Percentiles rank a stretch among this genome's conserved stretches.
Conservation (phyloP, 345 rosid genomes). For the Moricandia arvensis region DNA sequence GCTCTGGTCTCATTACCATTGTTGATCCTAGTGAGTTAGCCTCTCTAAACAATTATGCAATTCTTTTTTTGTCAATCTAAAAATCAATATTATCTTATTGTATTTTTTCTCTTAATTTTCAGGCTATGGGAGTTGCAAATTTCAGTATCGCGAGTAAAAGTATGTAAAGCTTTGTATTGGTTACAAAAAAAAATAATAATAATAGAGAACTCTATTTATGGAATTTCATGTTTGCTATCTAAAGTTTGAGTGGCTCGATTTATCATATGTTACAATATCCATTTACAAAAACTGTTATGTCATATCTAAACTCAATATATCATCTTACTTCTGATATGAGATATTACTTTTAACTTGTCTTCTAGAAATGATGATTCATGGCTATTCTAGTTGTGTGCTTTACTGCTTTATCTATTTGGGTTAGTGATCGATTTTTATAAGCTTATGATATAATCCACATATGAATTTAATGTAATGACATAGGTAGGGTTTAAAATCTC, state of each 20-base stretch:
- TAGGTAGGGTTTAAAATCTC: not conserved
- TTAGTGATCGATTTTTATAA: not conserved
- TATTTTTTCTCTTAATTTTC: not conserved
- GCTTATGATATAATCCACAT: not conserved
- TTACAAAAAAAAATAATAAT: not conserved
- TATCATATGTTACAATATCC: not conserved
- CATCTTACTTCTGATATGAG: not conserved
- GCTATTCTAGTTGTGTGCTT: no score
- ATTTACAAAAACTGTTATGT: not conserved
- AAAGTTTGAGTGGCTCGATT: not conserved
- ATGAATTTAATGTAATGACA: not conserved
- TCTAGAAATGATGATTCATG: not conserved
- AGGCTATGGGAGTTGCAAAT: constrained; percentile 17
- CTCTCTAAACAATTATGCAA: not conserved
- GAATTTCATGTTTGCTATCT: not conserved
- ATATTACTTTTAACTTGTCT: not conserved
- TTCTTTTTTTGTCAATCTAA: not conserved
- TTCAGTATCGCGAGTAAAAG: not conserved
- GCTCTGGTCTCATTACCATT: constrained; percentile 14
- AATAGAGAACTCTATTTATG: not conserved
- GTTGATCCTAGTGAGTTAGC: constrained; percentile 33
- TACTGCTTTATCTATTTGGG: no score
- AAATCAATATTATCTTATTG: not conserved
- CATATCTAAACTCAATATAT: not conserved
- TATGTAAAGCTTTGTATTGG: constrained; percentile 1